Evolutionary conservation across 257 asterid species (phyloP), one percentile per base, ranked within the genome.

Genomic region (Knoxia roxburghii): DNA sequence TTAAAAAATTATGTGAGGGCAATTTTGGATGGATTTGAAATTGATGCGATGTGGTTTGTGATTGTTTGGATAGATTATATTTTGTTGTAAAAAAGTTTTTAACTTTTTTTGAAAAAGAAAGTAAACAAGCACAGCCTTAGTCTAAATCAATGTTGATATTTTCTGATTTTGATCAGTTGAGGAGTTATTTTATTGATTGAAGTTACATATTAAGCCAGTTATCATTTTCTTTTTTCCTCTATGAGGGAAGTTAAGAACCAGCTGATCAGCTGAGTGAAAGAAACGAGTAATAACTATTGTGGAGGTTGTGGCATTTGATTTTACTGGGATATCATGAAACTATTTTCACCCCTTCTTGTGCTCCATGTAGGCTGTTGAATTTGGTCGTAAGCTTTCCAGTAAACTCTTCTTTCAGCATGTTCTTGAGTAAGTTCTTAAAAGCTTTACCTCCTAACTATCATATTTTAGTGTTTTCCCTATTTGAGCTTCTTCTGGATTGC

Each of bases 341-440:
- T 40, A 54, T 29, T 66, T 29, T 66, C 68, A 69, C n/a, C 56
- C 74, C 30, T 70, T 68, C 69, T 40, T 70, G 50, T 73, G 63
- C 53, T 61, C 73, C 66, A 73, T 72, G 53, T 73, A 91, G 98
- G 98, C 95, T 77, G 85, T 89, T 81, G 96, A 89, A 77, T 87
- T 89, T 70, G 95, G 98, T 57, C 85, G 84, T 69, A 91, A 84
- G 88, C 94, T 91, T 45, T 87, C 85, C 21, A 75, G 68, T 71
- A 77, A 89, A 63, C 88, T 89, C 78, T 89, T 91, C 81, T 73
- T 91, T 76, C 89, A 69, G 33, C 86, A 82, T 63, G 91, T 89
- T 69, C 83, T 84, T 45, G 86, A 77, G 98, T 91, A 78, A 87
- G 95, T 87, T 76, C 20, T 65, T 72, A 41, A 15, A 41, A 52